Conservation (phyloP, 441 rosid genomes). For the Gossypium laxum region DNA sequence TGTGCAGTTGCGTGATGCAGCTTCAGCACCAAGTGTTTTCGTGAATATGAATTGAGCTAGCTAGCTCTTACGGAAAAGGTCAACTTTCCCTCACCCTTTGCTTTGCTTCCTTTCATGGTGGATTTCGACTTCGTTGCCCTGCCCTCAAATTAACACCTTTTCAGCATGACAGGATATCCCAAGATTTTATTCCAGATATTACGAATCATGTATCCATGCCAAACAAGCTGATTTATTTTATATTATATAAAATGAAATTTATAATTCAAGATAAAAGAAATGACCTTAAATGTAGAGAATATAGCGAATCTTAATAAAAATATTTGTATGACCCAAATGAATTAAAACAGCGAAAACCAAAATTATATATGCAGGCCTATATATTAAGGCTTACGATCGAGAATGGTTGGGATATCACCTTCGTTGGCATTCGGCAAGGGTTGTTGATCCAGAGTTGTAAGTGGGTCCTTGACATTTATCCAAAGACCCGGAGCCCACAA, state of each 20-base stretch:
- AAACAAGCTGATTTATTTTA: background rate
- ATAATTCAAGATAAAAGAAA: background rate
- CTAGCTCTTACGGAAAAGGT: slow-evolving; percentile 1
- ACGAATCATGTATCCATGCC: background rate
- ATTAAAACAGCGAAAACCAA: too few species aligned
- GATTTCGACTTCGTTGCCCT: background rate
- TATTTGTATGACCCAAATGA: too few species aligned
- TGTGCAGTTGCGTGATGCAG: slow-evolving; percentile 1
- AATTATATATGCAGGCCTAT: background rate
- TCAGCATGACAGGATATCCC: slow-evolving; percentile 5
- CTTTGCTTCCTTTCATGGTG: background rate
- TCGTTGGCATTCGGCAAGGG: background rate
- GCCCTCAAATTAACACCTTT: slow-evolving; percentile 3
- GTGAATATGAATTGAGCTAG: background rate
- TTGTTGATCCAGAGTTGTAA: slow-evolving; percentile 4
- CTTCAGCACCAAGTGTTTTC: slow-evolving; percentile 5
- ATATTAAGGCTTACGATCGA: background rate
- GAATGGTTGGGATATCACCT: background rate
- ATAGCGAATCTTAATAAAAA: too few species aligned
- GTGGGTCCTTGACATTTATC: slow-evolving; percentile 7
- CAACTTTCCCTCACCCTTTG: slow-evolving; percentile 14
- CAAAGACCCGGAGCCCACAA: background rate
- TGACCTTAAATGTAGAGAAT: too few species aligned
- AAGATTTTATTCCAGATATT: slow-evolving; percentile 8
- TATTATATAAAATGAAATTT: too few species aligned